A percentile compares a stretch with the other conserved stretches of the same genome.
Conservation (phyloP, 768 basidiomycete genomes). For the Suillus alpinus region DNA sequence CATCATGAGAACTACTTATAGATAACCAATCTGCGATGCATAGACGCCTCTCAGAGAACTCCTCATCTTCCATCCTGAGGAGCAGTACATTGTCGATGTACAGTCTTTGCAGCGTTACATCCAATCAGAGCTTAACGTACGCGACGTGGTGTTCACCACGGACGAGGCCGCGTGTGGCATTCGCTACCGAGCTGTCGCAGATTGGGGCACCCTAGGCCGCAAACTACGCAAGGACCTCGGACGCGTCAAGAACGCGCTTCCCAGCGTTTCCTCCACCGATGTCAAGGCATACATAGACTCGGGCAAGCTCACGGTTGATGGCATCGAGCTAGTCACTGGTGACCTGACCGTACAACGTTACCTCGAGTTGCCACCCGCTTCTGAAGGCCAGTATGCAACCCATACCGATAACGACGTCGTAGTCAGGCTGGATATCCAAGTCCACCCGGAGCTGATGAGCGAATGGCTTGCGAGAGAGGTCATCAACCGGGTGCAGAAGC, state of each 20-base stretch:
- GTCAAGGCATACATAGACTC: conserved; percentile 74
- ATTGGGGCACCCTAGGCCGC: conserved; percentile 91
- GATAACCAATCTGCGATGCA: neutral
- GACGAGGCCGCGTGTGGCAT: conserved; percentile 86
- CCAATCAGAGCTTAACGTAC: conserved; percentile 92
- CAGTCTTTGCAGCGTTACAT: conserved; percentile 84
- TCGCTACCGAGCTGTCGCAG: conserved; percentile 87
- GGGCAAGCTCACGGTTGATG: conserved; percentile 81
- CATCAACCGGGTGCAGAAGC: conserved; percentile 89
- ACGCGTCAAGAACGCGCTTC: conserved; percentile 86
- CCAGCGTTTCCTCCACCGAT: conserved; percentile 74
- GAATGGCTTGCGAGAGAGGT: conserved; percentile 90
- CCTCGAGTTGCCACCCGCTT: conserved; percentile 69
- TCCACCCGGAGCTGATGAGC: conserved; percentile 80
- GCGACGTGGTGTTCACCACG: conserved; percentile 83
- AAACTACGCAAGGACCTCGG: conserved; percentile 91
- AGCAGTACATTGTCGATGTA: conserved; percentile 82
- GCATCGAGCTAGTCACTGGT: conserved; percentile 86
- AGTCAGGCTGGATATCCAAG: conserved; percentile 84
- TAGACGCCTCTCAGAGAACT: conserved; percentile 93
- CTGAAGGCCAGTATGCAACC: conserved; percentile 67
- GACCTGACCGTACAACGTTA: conserved; percentile 90
- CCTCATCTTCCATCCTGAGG: conserved; percentile 87
- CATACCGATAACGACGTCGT: conserved; percentile 96
- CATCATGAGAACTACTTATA: conserved; percentile 2